Evolutionary conservation across 2,329 filamentous ascomycete species (phyloP).

Genomic region (Claviceps pusilla): DNA sequence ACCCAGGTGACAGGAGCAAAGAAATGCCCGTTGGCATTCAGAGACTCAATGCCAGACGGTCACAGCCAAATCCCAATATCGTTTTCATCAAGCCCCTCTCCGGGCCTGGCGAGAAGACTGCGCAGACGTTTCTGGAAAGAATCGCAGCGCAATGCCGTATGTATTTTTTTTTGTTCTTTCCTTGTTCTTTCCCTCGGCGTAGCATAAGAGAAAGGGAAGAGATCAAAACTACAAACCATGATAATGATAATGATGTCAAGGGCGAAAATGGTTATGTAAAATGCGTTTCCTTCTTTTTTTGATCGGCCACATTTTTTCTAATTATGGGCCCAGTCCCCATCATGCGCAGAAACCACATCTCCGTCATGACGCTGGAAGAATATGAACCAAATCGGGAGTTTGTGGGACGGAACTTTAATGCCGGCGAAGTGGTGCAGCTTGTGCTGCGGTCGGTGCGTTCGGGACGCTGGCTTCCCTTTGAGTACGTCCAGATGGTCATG

Average conservation of each 20-base stretch:
- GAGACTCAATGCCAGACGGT: conserved; percentile 59
- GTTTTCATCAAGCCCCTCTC: conserved; percentile 73
- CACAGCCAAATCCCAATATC: conserved; percentile 62
- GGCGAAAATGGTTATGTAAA: no score
- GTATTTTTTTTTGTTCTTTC: conserved; percentile 9
- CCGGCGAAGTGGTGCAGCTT: conserved; percentile 72
- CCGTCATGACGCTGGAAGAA: conserved; percentile 61
- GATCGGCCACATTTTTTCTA: no score
- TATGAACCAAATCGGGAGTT: conserved; percentile 71
- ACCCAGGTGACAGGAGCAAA: background rate
- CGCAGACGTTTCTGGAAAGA: conserved; percentile 57
- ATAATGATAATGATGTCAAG: no score
- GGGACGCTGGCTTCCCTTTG: conserved; percentile 62
- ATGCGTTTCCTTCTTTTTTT: no score
- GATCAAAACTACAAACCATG: no score
- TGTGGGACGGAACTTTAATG: conserved; percentile 79
- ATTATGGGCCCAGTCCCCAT: conserved; percentile 37
- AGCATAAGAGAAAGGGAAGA: background rate
- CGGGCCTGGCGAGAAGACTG: conserved; percentile 44
- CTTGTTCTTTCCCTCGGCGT: background rate
- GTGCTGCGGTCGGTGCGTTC: conserved; percentile 54
- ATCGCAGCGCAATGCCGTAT: conserved; percentile 66
- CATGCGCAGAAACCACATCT: conserved; percentile 51
- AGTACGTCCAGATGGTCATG: conserved; percentile 87
- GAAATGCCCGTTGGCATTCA: conserved; percentile 64